Conservation (phyloP, 2,329 filamentous ascomycete genomes). For the Fusarium sp. region DNA sequence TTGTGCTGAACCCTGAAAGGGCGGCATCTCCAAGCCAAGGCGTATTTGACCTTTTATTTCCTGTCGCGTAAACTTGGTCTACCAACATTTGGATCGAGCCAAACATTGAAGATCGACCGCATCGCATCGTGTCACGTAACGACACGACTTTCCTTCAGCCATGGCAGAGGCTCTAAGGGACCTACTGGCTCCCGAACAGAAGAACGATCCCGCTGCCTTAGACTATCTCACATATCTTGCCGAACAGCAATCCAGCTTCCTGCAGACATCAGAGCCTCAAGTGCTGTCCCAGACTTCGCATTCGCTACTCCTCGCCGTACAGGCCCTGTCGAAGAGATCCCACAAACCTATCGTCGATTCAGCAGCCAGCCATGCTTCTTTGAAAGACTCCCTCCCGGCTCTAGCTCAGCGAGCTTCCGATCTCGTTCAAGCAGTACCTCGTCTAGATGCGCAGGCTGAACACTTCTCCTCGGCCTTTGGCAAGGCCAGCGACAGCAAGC, state of each 20-base stretch:
- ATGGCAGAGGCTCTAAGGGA: constrained; percentile 55
- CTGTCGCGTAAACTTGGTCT: background rate
- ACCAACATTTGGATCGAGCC: background rate
- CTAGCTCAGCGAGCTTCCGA: constrained; percentile 74
- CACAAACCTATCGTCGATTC: constrained; percentile 87
- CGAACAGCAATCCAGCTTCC: constrained; percentile 77
- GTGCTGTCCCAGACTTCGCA: constrained; percentile 84
- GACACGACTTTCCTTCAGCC: background rate
- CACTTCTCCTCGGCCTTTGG: constrained; percentile 86
- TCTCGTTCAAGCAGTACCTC: constrained; percentile 78
- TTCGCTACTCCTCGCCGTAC: constrained; percentile 82
- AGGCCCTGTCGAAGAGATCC: constrained; percentile 88
- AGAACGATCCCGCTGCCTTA: constrained; percentile 64
- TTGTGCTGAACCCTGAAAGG: constrained; percentile 2
- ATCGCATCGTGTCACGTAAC: background rate
- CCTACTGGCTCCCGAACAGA: constrained; percentile 48
- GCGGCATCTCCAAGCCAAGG: background rate
- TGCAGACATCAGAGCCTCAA: constrained; percentile 80
- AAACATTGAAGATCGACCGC: background rate
- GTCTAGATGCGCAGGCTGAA: constrained; percentile 81
- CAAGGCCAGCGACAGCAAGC: constrained; percentile 74
- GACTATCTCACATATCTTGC: constrained; percentile 83
- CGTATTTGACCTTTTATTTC: background rate
- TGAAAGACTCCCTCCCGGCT: constrained; percentile 76
- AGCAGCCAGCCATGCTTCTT: constrained; percentile 78